These are phyloP conservation scores for Blattamonas nauphoetae DNA, from an alignment of 78 protist species.

Conservation along the genomic window DNA sequence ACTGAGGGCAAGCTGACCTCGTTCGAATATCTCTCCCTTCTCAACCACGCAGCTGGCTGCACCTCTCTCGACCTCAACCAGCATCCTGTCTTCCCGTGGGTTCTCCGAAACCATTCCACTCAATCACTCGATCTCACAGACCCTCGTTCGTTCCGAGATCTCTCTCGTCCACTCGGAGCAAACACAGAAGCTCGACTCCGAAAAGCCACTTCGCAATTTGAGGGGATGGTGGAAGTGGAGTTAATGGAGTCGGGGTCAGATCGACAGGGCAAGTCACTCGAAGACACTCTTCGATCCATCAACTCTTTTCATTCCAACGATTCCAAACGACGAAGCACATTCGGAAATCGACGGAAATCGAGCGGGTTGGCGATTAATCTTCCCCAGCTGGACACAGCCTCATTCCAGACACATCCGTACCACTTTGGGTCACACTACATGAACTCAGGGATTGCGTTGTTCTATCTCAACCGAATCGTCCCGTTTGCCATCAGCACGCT, in stretches of 20 bases:
- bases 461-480: slow-evolving; percentile 73
- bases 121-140: slow-evolving; percentile 38
- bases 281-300: not conserved
- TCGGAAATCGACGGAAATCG: not conserved
- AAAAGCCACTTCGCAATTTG: not conserved
- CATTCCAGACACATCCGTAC: not conserved
- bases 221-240: not conserved
- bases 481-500: slow-evolving; percentile 47
- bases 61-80: slow-evolving; percentile 79
- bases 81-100: slow-evolving; percentile 85
- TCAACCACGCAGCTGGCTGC: slow-evolving; percentile 85
- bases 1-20: slow-evolving; percentile 38
- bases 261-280: not conserved
- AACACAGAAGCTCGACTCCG: not conserved
- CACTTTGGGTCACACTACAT: slow-evolving; percentile 91
- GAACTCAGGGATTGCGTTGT: slow-evolving; percentile 53
- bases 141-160: slow-evolving; percentile 60
- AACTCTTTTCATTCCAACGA: not conserved
- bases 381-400: slow-evolving; percentile 13
- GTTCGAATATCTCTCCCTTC: slow-evolving; percentile 73
- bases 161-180: slow-evolving; percentile 67
- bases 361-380: not conserved
- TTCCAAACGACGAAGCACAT: not conserved
- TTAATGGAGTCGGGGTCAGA: not conserved
- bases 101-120: slow-evolving; percentile 56